These are phyloP conservation scores for Umbilicus rupestris DNA, from an alignment of 164 flowering plant species.

Conservation along the genomic window DNA sequence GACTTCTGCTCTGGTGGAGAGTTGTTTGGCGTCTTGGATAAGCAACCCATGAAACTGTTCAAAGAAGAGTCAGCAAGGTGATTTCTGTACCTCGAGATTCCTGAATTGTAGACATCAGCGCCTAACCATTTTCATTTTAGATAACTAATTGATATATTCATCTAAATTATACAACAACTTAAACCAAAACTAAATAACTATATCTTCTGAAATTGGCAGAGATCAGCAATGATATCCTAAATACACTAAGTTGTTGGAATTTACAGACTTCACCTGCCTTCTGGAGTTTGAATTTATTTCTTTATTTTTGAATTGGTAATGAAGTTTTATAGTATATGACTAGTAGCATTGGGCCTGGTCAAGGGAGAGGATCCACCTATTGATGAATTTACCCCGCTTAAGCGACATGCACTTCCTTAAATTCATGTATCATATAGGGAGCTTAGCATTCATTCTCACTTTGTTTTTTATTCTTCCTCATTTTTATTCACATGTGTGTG, in stretches of 20 bases:
- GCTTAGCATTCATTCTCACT: not conserved
- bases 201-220: not conserved
- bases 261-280: not conserved
- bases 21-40: constrained; percentile 82
- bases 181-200: not conserved
- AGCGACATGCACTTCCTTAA: not conserved
- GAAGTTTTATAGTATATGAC: no score
- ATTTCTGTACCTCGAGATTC: not conserved
- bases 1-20: constrained; percentile 97
- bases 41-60: constrained; percentile 85
- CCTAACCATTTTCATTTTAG: not conserved
- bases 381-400: not conserved
- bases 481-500: not conserved
- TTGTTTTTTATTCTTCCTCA: not conserved
- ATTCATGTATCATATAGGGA: not conserved
- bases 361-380: not conserved
- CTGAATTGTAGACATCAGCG: not conserved
- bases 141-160: not conserved
- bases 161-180: not conserved
- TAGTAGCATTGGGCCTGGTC: not conserved
- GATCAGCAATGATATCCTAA: not conserved
- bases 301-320: no score
- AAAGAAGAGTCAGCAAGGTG: constrained; percentile 94
- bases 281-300: no score
- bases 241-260: not conserved